phyloP scores from a whole-genome alignment of 2,329 filamentous ascomycete genomes.

The Neonectria hederae region DNA sequence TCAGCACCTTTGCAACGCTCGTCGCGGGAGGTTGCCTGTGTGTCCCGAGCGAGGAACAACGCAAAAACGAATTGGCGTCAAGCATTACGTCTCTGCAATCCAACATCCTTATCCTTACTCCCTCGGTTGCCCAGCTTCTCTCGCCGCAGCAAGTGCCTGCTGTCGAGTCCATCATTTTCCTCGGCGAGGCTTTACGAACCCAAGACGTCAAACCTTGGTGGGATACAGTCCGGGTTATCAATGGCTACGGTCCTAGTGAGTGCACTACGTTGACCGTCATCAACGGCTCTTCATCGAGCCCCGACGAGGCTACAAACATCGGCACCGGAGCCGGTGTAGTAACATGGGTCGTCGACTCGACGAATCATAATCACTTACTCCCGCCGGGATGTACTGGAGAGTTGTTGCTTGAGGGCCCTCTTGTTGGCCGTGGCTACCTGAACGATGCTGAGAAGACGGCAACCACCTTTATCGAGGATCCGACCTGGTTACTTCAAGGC shows the following conservation, averaged over 20 bases:
- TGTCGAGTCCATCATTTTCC: constrained; percentile 54
- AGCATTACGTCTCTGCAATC: constrained; percentile 54
- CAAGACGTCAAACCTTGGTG: constrained; percentile 43
- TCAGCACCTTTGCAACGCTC: constrained; percentile 26
- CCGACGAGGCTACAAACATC: background rate
- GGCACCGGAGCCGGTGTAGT: constrained; percentile 4
- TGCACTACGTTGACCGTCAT: constrained; percentile 10
- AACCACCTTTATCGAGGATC: constrained; percentile 48
- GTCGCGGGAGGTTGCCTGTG: constrained; percentile 57
- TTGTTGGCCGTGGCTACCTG: constrained; percentile 39
- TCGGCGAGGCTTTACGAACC: constrained; percentile 57
- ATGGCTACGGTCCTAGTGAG: constrained; percentile 13
- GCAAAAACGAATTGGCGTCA: constrained; percentile 56
- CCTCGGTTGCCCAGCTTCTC: constrained; percentile 55
- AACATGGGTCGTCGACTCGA: constrained; percentile 36
- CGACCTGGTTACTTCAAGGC: constrained; percentile 13
- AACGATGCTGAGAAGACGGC: constrained; percentile 33
- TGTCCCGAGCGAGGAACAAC: constrained; percentile 62
- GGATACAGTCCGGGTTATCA: constrained; percentile 30
- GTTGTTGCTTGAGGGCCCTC: constrained; percentile 40
- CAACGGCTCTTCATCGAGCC: background rate
- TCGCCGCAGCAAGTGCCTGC: constrained; percentile 53
- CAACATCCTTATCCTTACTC: constrained; percentile 48
- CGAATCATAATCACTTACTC: constrained; percentile 27
- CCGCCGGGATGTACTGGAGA: constrained; percentile 40